Conservation (phyloP, 2,329 filamentous ascomycete genomes). For the Kalmusia sp. region DNA sequence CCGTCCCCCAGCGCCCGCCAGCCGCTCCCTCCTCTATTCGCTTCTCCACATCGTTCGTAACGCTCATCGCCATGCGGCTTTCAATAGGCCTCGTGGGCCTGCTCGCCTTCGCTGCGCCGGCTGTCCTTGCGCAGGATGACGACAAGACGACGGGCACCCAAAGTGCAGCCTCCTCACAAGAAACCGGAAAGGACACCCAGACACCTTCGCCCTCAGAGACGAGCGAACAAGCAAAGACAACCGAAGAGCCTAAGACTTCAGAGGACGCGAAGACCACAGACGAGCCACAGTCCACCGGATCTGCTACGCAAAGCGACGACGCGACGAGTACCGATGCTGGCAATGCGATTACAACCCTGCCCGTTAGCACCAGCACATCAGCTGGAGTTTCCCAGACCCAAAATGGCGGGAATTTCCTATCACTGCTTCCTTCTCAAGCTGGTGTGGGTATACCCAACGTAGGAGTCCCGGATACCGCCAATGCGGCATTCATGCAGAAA, state of each 20-base stretch:
- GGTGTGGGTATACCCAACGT: slow-evolving; percentile 70
- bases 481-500: slow-evolving; percentile 91
- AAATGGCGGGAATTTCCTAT: slow-evolving; percentile 26
- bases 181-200: slow-evolving; percentile 18
- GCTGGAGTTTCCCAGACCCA: slow-evolving; percentile 18
- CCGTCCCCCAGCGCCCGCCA: slow-evolving; percentile 16
- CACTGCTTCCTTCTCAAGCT: slow-evolving; percentile 48
- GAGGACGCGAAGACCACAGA: slow-evolving; percentile 9
- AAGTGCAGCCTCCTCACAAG: slow-evolving; percentile 19
- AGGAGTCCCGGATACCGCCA: slow-evolving; percentile 79
- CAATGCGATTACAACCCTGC: not conserved
- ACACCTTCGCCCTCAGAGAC: slow-evolving; percentile 18
- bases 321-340: not conserved
- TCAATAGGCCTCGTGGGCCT: slow-evolving; percentile 39
- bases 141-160: slow-evolving; percentile 28
- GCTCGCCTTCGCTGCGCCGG: slow-evolving; percentile 38
- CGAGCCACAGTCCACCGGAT: not conserved
- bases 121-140: slow-evolving; percentile 36
- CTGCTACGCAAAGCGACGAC: slow-evolving; percentile 17
- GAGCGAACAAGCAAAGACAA: slow-evolving; percentile 20
- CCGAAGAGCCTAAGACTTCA: slow-evolving; percentile 15
- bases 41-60: slow-evolving; percentile 16
- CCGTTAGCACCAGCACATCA: slow-evolving; percentile 15
- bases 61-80: slow-evolving; percentile 34
- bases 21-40: slow-evolving; percentile 15